Base-by-base conservation (phyloP, 1,139 yeast species). In the Saccharomyces hybrid region DNA sequence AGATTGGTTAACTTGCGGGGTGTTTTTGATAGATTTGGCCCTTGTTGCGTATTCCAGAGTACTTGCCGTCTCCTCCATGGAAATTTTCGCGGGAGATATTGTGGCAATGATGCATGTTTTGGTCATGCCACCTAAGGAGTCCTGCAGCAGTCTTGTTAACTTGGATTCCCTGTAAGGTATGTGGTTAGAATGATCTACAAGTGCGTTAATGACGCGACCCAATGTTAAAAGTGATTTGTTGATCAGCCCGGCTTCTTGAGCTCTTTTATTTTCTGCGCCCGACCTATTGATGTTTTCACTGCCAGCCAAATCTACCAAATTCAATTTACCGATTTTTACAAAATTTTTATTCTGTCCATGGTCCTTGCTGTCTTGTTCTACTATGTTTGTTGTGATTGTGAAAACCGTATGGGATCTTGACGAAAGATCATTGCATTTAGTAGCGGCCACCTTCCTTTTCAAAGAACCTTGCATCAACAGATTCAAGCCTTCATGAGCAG, bases 251-350 rank as follows among this genome's bases (percentile, higher is more conserved):
- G 96, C 96, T 69, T 88, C 96, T 60, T 88, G 81, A 0, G 96
- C 95, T 31, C 95, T 76, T 64, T 81, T 83, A 65, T 84, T 82
- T 53, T 76, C 80, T 0, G 95, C 93, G 0, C 96, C 96, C 0
- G 95, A 86, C 55, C 88, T 75, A 57, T 77, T 81, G 51, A 89
- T 83, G 63, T 88, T 88, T 66, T 86, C 95, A 14, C 95, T 86
- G 0, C 97, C 97, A 0, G 97, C 97, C 59, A 90, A 75, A 72
- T 90, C 97, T 2, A 89, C 95, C 46, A 90, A 73, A 65, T 88
- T 88, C 66, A 90, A 77, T 61, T 84, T 86, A 3, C 89, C 86
- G 23, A 73, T 73, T 60, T 73, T 74, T 51, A 78, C 68, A 50
- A 75, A 77, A 38, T 38, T 38, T 38, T 38, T 38, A 11, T 38